phyloP scores from a whole-genome alignment of 768 basidiomycete species.

The Chalciporus pseudorubinellus region DNA sequence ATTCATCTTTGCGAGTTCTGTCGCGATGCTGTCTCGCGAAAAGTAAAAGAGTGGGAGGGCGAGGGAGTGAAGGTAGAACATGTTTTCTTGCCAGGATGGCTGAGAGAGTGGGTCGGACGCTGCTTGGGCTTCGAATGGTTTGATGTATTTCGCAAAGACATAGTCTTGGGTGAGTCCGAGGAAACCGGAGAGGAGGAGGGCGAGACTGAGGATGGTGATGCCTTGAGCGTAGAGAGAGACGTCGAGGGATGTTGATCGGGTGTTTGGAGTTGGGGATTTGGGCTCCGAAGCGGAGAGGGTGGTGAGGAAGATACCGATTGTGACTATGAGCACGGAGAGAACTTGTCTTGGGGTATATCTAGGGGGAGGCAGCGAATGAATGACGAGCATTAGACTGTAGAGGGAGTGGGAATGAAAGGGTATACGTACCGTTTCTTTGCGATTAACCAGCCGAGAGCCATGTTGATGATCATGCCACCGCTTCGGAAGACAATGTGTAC shows the following conservation, averaged over 20 bases:
- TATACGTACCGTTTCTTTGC: slow-evolving; percentile 57
- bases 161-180: slow-evolving; percentile 85
- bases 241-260: slow-evolving; percentile 1
- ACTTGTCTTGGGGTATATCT: slow-evolving; percentile 68
- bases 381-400: background rate
- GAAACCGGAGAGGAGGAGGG: slow-evolving; percentile 76
- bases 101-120: slow-evolving; percentile 16
- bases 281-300: slow-evolving; percentile 71
- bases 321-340: slow-evolving; percentile 75
- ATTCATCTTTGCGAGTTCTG: slow-evolving; percentile 15
- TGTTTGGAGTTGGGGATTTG: slow-evolving; percentile 8
- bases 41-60: slow-evolving; percentile 75
- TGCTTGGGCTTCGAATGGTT: slow-evolving; percentile 20
- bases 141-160: slow-evolving; percentile 57
- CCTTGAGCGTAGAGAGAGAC: slow-evolving; percentile 57
- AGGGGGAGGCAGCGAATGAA: slow-evolving; percentile 1
- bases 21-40: slow-evolving; percentile 49
- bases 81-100: slow-evolving; percentile 77
- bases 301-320: slow-evolving; percentile 72
- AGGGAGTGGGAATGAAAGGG: background rate
- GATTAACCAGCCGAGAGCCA: slow-evolving; percentile 74
- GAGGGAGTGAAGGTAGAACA: slow-evolving; percentile 89
- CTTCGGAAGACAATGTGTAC: slow-evolving; percentile 95
- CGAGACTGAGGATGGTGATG: slow-evolving; percentile 68
- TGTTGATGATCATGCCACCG: slow-evolving; percentile 80